Base-by-base conservation (phyloP, 148 eudicot genomes). In the Rhododendron simsii region DNA sequence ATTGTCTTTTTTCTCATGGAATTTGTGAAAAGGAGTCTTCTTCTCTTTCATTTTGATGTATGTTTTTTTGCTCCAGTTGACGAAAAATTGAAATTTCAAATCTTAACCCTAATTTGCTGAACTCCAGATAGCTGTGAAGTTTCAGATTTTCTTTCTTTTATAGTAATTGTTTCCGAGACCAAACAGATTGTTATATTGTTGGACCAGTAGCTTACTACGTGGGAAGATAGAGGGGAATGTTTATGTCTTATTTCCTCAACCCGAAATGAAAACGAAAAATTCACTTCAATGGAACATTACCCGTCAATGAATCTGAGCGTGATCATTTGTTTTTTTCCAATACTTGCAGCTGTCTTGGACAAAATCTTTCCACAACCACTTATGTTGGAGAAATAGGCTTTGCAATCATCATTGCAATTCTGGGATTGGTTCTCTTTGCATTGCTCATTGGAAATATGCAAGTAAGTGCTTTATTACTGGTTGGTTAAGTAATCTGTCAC, bases 401-500 rank as follows among this genome's bases (percentile, higher is more conserved):
- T 50, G 94, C 98, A 9, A 93, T 93, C 84, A 76, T 93, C 7
- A 86, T 93, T 33, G 98, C 96, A 3, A 91, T 87, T 78, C 87
- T 96, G 9, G 98, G 98, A 67, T 84, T 96, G 89, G 95, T 96
- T 85, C 91, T 96, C 75, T 96, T 96, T 80, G 98, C 98, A 7
- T 87, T 93, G 83, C 93, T 96, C 9, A 96, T 96, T 33, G 98
- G 98, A 14, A 96, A 96, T 90, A 94, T 96, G 98, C 98, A 96
- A 86, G 98, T 96, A 91, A 89, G 89, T 80, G 78, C 30, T 75
- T 4, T 13, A 7, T 3, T 16, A 39, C 16, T 39, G 81, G 48
- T 44, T 39, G 26, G 48, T 41, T 78, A 10, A 47, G 18, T 45
- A 12, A 26, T 48, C 12, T 21, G 35, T 67, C 33, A 3, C 16